These are phyloP conservation scores for Cystoisospora suis DNA, from an alignment of 169 alveolate species.

Conservation along the genomic window DNA sequence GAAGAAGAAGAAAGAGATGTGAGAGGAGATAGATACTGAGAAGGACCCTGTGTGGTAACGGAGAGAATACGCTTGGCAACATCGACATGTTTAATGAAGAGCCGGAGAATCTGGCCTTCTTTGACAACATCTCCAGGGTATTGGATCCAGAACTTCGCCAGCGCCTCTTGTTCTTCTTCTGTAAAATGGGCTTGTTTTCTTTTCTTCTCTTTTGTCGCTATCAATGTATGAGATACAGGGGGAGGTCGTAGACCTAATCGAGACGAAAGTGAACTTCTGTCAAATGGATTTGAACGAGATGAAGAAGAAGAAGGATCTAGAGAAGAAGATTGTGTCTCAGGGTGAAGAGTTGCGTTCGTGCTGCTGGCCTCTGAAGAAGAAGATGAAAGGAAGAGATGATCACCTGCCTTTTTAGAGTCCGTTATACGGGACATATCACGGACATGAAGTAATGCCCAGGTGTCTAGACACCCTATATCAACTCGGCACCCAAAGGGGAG, in stretches of 20 bases:
- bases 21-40: too few species aligned
- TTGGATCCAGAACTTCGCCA: conserved; percentile 31
- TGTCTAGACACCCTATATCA: conserved; percentile 54
- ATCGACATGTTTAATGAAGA: conserved; percentile 20
- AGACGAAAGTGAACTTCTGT: too few species aligned
- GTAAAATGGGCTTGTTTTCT: not conserved
- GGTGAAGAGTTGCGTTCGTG: not conserved
- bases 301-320: too few species aligned
- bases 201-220: not conserved
- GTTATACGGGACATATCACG: conserved; percentile 30
- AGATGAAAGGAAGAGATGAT: not conserved
- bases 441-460: conserved; percentile 45
- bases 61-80: not conserved
- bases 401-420: conserved; percentile 15
- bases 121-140: not conserved
- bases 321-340: too few species aligned
- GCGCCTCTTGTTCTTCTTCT: not conserved
- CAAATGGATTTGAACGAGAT: too few species aligned
- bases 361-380: too few species aligned
- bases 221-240: too few species aligned
- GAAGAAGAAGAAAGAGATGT: not conserved
- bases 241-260: not conserved
- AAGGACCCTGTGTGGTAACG: not conserved
- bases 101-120: conserved; percentile 11
- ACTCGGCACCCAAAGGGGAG: conserved; percentile 53